Base-by-base conservation (phyloP, 805 yeast genomes). In the Clavispora asparagi region DNA sequence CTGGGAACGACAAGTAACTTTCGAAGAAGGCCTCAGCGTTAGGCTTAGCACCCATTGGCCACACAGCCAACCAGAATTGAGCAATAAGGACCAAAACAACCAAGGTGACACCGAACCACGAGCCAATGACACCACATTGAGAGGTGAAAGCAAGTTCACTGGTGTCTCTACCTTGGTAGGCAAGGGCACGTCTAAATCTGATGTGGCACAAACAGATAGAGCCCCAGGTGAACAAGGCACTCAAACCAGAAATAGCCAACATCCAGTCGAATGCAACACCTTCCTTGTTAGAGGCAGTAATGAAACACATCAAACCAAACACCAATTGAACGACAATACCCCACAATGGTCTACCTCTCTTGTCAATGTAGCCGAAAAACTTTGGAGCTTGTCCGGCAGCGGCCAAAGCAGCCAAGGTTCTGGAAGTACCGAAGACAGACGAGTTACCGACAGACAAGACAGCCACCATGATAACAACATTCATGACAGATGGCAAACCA, bases 371-470 rank as follows among this genome's bases (percentile, higher is more conserved):
- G 45, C 59, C 68, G 46, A 77, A 69, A 30, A 73, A 40, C 50
- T 66, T 67, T 30, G 91, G 91, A 41, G 82, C 85, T 57, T 79
- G 76, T 9, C 87, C 87, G 64, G 83, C 87, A 48, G 80, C 82
- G 14, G 89, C 83, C 56, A 85, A 67, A 19, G 87, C 77, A 44
- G 80, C 81, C 44, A 85, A 59, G 9, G 88, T 74, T 73, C 92
- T 77, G 42, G 90, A 83, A 50, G 83, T 77, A n/a, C 84, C 87
- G 61, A 76, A 85, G 37, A 84, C 79, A 1, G 90, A 79, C 23
- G 89, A 80, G 70, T 85, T 85, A 54, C 89, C 90, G 44, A 85
- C 91, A 7, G 90, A 84, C 45, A 83, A 64, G 26, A 85, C 88
- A 4, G 91, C 82, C 47, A 85, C 64, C 67, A 85, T 70, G 54